Evolutionary conservation across 2,329 filamentous ascomycete genomes (phyloP), one percentile per base, ranked within the genome.

Genomic region (Aphanoascus verrucosus): DNA sequence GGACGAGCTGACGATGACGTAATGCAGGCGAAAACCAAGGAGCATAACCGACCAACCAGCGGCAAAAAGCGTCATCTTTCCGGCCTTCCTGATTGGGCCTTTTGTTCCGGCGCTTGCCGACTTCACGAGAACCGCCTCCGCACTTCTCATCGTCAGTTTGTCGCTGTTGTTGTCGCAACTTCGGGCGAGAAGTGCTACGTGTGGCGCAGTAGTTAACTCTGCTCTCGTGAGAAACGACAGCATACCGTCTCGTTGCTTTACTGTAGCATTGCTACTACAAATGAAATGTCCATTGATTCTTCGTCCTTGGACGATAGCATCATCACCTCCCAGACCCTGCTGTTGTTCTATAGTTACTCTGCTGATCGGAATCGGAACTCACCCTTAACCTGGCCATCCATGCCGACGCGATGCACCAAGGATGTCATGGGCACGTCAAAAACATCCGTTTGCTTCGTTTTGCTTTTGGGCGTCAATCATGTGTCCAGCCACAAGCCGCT

Each of bases 401-500:
- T 46, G 43, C 43, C 42, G 20, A n/a, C 12, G n/a, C 43, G 38
- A 41, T 9, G n/a, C 2, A 11, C 14, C 41, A 32, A n/a, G 43
- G 43, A 14, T 46, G 43, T 34, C 43, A 35, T 35, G 12, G 6
- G 28, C 32, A 14, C 37, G 12, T 40, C 37, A 40, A 17, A 40
- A 17, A 14, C 15, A 14, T 40, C 15, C 15, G 12, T n/a, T 49
- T 23, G 19, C 17, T 48, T n/a, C 5, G 3, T 11, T 40, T 40
- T n/a, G 17, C 5, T 7, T 38, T 35, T 23, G 17, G 34, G 32
- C 31, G 32, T 40, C 34, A 9, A 20, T 49, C 46, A 49, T 49
- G 46, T 49, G 47, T 19, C 35, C 47, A 49, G 47, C 35, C 34
- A 32, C 35, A 40, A 9, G 19, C 8, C 37, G 45, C 45, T 47